Base-by-base conservation (phyloP, 2,329 filamentous ascomycete genomes). In the Alternaria gaisen region DNA sequence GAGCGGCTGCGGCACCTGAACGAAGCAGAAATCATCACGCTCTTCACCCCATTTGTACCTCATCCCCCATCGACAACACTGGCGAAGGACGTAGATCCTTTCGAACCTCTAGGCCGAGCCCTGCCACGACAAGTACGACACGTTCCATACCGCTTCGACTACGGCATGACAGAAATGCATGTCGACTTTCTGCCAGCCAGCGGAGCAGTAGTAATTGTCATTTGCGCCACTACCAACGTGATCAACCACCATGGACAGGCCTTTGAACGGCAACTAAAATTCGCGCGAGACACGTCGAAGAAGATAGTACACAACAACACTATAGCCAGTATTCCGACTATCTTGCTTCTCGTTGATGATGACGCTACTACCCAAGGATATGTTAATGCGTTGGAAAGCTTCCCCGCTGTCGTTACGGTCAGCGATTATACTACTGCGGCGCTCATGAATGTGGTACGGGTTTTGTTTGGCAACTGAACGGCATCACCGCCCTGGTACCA, bases 101-200 rank as follows among this genome's bases (percentile, higher is more conserved):
- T 93, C 71, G 90, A 93, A 75, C 84, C 86, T 14, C 81, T 94
- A 18, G 91, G 91, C 20, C 84, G 85, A 63, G 85, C 87, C 44
- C 76, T 94, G 50, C 86, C 87, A 50, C 81, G 79, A 50, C 82
- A 85, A 66, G 83, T 93, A 62, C 86, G 89, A 20, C 91, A 93
- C 73, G 86, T 92, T 43, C 90, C 91, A 6, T 94, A 92, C 70
- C 86, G 88, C 5, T 85, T 87, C 47, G 83, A 83, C 53, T 78
- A 83, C 59, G 89, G 90, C 42, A 87, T 92, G 73, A 90, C 88
- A 3, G 82, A 83, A 22, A 84, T 86, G 44, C 88, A 93, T 76
- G 79, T 84, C 50, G 84, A 83, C 53, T 90, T 91, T 68, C 84
- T 92, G 54, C 84, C 83, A 58, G 81, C 85, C 56, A 88, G 88